Base-by-base conservation (phyloP, 1,284 basidiomycete species). In the Cutaneotrichosporon sp. region DNA sequence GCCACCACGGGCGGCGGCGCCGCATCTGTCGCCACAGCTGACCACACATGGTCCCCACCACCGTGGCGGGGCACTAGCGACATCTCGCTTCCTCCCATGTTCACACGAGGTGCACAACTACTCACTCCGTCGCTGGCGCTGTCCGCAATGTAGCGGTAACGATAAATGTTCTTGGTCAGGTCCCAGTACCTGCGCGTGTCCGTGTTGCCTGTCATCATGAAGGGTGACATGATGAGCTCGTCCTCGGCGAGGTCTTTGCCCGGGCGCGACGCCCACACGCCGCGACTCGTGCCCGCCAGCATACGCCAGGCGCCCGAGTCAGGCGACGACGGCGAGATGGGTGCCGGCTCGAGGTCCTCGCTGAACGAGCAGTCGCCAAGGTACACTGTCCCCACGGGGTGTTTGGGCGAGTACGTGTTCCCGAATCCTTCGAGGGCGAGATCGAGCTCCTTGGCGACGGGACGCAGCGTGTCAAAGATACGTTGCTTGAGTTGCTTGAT, bases 121-220 rank as follows among this genome's bases (percentile, higher is more conserved):
- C 56, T 57, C 17, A 55, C 59, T 20, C 54, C 60, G 39, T 45
- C 48, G 21, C 34, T 51, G 26, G 33, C 51, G 14, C 18, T 35
- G 35, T 49, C 46, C 5, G 52, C 36, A 20, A 60, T 46, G 46
- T 66, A 64, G 43, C 52, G 26, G 49, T 52, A 74, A 15, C 72
- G 64, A 51, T 65, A 74, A 34, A 76, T 61, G 57, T 70, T 64
- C 56, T 63, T 63, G 21, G 68, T 66, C 26, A 76, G 63, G 49
- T 70, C 67, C 59, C 74, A 73, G 58, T 70, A 73, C 62, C 67
- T 66, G 55, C 70, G 67, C 55, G 67, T 70, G 34, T 69, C 69
- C 8, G 51, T 48, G 51, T 53, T 48, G 34, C 40, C 46, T 51
- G 70, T 68, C 9, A 62, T 63, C 13, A 65, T 61, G 45, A 51